Conservation (phyloP, 164 flowering plant species). For the Magnolia sinica region DNA sequence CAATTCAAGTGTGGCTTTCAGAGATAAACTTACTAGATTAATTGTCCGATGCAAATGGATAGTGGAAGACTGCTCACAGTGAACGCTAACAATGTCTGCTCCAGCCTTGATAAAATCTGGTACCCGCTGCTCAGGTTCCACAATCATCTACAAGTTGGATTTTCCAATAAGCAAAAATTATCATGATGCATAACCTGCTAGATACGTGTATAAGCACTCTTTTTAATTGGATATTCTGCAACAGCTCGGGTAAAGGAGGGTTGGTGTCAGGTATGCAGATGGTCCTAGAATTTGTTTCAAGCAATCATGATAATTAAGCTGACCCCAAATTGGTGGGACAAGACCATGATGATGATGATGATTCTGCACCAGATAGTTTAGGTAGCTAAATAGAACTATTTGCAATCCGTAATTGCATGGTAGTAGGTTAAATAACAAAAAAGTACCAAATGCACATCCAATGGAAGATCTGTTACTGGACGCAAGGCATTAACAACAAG, state of each 20-base stretch:
- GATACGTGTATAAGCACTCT: not conserved
- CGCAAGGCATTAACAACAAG: slow-evolving; percentile 97
- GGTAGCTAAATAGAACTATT: not conserved
- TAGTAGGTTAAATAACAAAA: not conserved
- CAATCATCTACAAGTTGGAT: slow-evolving; percentile 72
- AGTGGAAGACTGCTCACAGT: slow-evolving; percentile 92
- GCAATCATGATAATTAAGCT: not conserved
- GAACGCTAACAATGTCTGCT: slow-evolving; percentile 96
- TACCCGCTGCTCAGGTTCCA: slow-evolving; percentile 95
- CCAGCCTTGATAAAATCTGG: slow-evolving; percentile 98
- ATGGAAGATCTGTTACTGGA: slow-evolving; percentile 91
- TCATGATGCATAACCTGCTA: not conserved
- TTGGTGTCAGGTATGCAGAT: not conserved
- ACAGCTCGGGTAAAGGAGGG: not conserved
- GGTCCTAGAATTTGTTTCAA: not conserved
- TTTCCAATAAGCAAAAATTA: slow-evolving; percentile 16
- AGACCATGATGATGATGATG: not conserved
- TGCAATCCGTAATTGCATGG: not conserved
- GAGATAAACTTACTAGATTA: slow-evolving; percentile 52
- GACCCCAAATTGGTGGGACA: not conserved
- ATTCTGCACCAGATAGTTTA: slow-evolving; percentile 3
- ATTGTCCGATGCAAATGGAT: slow-evolving; percentile 92
- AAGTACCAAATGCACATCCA: slow-evolving; percentile 96
- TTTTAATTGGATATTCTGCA: not conserved
- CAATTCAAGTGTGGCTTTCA: not conserved